Evolutionary conservation across 148 eudicot genomes (phyloP).

Genomic region (Vaccinium vitisidaea): DNA sequence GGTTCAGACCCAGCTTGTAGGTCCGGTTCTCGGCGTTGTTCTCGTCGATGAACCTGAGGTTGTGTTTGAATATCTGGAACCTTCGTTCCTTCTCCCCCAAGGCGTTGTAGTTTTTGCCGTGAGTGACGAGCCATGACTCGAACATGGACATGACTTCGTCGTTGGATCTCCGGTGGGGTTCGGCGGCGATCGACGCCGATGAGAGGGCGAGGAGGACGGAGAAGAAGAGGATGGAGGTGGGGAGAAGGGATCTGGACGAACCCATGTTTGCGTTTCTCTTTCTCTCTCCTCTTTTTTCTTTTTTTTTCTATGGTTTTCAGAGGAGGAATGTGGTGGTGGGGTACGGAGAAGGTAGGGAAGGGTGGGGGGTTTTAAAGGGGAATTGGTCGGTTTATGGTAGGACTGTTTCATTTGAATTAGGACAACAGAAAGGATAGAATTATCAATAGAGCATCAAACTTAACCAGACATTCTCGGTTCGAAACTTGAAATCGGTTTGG

Average conservation of each 20-base stretch:
- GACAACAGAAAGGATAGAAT: neutral
- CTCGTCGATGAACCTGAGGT: constrained; percentile 58
- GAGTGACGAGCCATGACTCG: constrained; percentile 68
- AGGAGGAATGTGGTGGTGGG: neutral
- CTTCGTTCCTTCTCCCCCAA: constrained; percentile 59
- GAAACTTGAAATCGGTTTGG: no score
- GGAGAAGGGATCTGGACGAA: neutral
- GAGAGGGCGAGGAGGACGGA: constrained; percentile 20
- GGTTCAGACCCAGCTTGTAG: constrained; percentile 61
- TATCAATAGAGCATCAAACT: no score
- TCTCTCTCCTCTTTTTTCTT: neutral
- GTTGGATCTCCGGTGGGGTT: constrained; percentile 33
- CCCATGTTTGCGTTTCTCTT: neutral
- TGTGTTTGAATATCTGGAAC: constrained; percentile 61
- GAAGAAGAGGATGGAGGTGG: constrained; percentile 14
- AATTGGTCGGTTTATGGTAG: neutral
- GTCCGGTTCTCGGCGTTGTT: constrained; percentile 48
- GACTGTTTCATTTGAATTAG: neutral
- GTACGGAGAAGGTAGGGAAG: neutral
- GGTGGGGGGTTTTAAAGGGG: neutral
- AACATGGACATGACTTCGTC: constrained; percentile 46
- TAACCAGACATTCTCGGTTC: no score
- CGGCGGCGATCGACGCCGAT: constrained; percentile 46
- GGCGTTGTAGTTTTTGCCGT: constrained; percentile 64
- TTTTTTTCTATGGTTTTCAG: neutral